Conservation (phyloP, 768 basidiomycete species). For the Phylloporus arenicola region DNA sequence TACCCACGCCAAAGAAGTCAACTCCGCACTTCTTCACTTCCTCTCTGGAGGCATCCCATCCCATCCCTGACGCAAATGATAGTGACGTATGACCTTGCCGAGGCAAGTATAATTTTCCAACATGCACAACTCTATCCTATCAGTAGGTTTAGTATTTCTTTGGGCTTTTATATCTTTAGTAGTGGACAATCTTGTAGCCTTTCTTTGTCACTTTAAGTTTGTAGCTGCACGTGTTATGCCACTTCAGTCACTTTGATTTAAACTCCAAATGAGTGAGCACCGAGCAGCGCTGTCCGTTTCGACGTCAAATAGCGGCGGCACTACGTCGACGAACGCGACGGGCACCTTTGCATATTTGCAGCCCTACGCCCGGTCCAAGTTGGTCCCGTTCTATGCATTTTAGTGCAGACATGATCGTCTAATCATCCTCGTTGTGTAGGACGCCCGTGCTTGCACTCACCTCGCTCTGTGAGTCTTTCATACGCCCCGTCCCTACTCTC, state of each 20-base stretch:
- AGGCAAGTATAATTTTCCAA: background rate
- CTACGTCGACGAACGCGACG: conserved; percentile 13
- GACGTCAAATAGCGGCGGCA: background rate
- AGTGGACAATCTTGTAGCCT: conserved; percentile 10
- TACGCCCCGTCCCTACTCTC: background rate
- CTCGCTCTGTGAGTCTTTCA: conserved; percentile 30
- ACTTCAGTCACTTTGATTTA: background rate
- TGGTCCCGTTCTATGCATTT: conserved; percentile 9
- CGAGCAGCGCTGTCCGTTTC: background rate
- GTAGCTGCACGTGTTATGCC: background rate
- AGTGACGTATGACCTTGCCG: background rate
- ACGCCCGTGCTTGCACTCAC: conserved; percentile 28
- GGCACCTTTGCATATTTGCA: conserved; percentile 24
- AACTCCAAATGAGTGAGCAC: conserved; percentile 8
- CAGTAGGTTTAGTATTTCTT: background rate
- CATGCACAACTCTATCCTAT: background rate
- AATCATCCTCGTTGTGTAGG: conserved; percentile 16
- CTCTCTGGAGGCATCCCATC: conserved; percentile 13
- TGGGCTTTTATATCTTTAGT: background rate
- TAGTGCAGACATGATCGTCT: conserved; percentile 5
- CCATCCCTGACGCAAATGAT: background rate
- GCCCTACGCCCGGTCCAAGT: conserved; percentile 29
- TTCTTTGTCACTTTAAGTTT: background rate
- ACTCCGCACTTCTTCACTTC: conserved; percentile 23
- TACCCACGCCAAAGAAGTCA: conserved; percentile 31